Evolutionary conservation across 1,139 yeast genomes (phyloP).

Genomic region (Yamadazyma diddensiae): DNA sequence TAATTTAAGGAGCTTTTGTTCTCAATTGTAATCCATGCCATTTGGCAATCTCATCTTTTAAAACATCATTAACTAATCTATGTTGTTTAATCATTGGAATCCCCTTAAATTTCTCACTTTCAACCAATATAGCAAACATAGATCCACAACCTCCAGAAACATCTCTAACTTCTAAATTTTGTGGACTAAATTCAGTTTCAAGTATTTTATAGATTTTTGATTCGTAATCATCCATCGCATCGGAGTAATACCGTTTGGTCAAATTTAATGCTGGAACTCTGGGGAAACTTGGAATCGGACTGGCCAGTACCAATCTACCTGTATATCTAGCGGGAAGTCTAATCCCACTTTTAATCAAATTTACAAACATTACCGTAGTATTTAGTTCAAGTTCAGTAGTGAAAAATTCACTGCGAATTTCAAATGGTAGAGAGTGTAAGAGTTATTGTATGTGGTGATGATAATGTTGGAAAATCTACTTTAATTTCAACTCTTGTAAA

Average conservation of each 20-base stretch:
- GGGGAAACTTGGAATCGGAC: no score
- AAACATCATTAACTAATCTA: slow-evolving; percentile 74
- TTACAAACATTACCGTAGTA: no score
- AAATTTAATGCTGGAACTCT: no score
- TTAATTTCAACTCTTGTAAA: slow-evolving; percentile 76
- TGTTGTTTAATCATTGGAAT: slow-evolving; percentile 87
- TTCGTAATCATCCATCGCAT: slow-evolving; percentile 63
- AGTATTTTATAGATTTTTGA: slow-evolving; percentile 58
- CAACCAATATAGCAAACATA: slow-evolving; percentile 87
- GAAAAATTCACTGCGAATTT: slow-evolving; percentile 1
- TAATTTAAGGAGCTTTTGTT: slow-evolving; percentile 52
- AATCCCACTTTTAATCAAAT: background rate
- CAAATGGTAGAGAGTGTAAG: slow-evolving; percentile 41
- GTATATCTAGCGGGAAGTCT: no score
- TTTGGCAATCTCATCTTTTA: slow-evolving; percentile 80
- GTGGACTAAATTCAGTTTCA: slow-evolving; percentile 54
- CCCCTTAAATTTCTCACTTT: slow-evolving; percentile 73
- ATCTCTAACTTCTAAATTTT: slow-evolving; percentile 64
- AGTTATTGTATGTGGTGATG: slow-evolving; percentile 95
- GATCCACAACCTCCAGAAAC: slow-evolving; percentile 97
- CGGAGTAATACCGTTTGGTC: no score
- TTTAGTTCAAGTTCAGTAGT: no score
- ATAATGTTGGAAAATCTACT: slow-evolving; percentile 80
- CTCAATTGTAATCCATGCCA: slow-evolving; percentile 95
- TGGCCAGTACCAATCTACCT: no score